phyloP scores from a whole-genome alignment of 352 stramenopile species.

The Blastocystis sp. region DNA sequence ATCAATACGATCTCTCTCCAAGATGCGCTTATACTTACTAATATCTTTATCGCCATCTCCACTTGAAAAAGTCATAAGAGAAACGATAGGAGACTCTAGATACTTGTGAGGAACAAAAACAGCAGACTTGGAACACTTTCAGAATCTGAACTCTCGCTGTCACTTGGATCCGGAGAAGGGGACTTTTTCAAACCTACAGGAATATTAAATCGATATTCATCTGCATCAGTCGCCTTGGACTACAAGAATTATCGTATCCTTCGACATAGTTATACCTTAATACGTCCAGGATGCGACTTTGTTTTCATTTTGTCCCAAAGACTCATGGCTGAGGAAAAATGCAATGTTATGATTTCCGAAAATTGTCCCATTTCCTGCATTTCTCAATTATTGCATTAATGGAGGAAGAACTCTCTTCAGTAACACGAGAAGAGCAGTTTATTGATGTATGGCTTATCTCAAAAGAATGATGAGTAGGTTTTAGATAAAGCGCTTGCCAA shows the following conservation, averaged over 20 bases:
- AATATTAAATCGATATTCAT: slow-evolving; percentile 56
- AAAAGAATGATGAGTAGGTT: background rate
- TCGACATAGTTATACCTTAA: background rate
- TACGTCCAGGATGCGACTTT: slow-evolving; percentile 56
- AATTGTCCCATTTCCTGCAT: background rate
- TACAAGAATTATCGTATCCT: background rate
- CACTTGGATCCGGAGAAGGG: background rate
- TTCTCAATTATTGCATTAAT: background rate
- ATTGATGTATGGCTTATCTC: background rate
- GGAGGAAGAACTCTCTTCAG: background rate
- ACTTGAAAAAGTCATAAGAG: background rate
- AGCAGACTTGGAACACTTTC: background rate
- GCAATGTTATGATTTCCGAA: background rate
- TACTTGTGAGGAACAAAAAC: background rate
- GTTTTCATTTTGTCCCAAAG: slow-evolving; percentile 62
- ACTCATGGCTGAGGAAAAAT: slow-evolving; percentile 50
- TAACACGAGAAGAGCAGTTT: slow-evolving; percentile 46
- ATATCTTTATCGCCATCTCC: slow-evolving; percentile 37
- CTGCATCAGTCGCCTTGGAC: slow-evolving; percentile 25
- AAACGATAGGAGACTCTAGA: background rate
- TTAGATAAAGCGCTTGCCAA: slow-evolving; percentile 14
- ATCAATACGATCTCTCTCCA: slow-evolving; percentile 75
- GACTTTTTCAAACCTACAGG: slow-evolving; percentile 38
- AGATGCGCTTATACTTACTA: slow-evolving; percentile 64
- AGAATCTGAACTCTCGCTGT: background rate